Conservation (phyloP, 83 land plant species). For the Picea mariana region DNA sequence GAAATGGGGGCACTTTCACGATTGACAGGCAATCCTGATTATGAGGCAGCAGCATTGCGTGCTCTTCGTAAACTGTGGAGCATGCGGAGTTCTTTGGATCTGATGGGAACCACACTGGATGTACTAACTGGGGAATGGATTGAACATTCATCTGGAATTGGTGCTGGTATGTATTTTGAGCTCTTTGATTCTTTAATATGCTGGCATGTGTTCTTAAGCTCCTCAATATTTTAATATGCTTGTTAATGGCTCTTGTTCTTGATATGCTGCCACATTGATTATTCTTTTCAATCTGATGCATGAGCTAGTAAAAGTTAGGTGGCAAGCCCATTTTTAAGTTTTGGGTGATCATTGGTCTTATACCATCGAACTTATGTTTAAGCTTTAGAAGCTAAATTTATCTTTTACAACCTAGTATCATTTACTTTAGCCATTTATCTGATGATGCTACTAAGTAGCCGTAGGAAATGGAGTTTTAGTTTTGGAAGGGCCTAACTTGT, state of each 20-base stretch:
- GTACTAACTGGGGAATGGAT: constrained; percentile 85
- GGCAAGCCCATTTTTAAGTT: background rate
- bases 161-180: constrained; percentile 66
- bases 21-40: constrained; percentile 78
- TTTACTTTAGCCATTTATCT: background rate
- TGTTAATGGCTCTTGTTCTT: background rate
- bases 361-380: background rate
- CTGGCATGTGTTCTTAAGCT: background rate
- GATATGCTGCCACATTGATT: background rate
- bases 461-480: background rate
- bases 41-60: constrained; percentile 74
- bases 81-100: constrained; percentile 79
- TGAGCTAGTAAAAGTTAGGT: background rate
- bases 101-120: constrained; percentile 85
- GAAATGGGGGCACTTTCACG: constrained; percentile 92
- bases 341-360: background rate
- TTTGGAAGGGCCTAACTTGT: constrained; percentile 1
- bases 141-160: constrained; percentile 87
- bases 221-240: background rate
- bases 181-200: background rate
- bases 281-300: background rate
- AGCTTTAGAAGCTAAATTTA: background rate
- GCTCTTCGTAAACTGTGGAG: constrained; percentile 90
- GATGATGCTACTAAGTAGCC: background rate
- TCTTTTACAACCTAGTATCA: background rate